phyloP scores from a whole-genome alignment of 768 basidiomycete species.

The Amanita molliuscula region DNA sequence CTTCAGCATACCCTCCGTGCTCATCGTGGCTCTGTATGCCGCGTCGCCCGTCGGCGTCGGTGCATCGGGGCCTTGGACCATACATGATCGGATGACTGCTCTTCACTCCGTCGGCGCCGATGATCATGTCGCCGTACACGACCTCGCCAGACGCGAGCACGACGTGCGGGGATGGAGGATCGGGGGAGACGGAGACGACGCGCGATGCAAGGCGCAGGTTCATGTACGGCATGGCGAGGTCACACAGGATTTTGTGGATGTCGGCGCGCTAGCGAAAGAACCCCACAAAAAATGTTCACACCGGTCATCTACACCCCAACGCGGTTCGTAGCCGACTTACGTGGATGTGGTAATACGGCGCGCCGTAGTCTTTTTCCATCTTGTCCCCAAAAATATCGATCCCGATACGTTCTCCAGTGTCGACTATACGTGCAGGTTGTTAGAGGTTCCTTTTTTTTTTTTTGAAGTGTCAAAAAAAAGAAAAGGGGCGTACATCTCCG shows the following conservation, averaged over 20 bases:
- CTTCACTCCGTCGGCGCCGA: constrained; percentile 42
- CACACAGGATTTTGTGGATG: constrained; percentile 27
- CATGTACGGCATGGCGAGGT: constrained; percentile 24
- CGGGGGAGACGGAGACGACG: constrained; percentile 16
- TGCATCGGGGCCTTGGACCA: constrained; percentile 35
- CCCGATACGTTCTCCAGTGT: constrained; percentile 20
- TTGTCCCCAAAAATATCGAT: constrained; percentile 17
- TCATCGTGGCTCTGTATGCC: constrained; percentile 47
- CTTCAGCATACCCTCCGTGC: constrained; percentile 29
- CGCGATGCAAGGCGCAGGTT: constrained; percentile 24
- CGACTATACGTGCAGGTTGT: constrained; percentile 13
- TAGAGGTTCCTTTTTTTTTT: too few relatives aligned
- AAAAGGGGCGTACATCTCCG: constrained; percentile 26
- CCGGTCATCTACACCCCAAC: not conserved
- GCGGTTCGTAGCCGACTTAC: constrained; percentile 11
- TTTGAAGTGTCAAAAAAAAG: too few relatives aligned
- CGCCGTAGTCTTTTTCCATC: constrained; percentile 19
- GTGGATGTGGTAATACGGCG: constrained; percentile 25
- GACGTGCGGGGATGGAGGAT: constrained; percentile 18
- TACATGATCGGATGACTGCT: constrained; percentile 35
- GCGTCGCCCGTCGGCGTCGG: constrained; percentile 51
- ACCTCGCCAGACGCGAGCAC: constrained; percentile 32
- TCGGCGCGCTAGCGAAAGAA: constrained; percentile 33
- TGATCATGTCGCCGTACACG: constrained; percentile 31
- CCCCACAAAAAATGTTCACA: not conserved